Evolutionary conservation across 306 rosid genomes (phyloP).

Genomic region (Urtica urens): DNA sequence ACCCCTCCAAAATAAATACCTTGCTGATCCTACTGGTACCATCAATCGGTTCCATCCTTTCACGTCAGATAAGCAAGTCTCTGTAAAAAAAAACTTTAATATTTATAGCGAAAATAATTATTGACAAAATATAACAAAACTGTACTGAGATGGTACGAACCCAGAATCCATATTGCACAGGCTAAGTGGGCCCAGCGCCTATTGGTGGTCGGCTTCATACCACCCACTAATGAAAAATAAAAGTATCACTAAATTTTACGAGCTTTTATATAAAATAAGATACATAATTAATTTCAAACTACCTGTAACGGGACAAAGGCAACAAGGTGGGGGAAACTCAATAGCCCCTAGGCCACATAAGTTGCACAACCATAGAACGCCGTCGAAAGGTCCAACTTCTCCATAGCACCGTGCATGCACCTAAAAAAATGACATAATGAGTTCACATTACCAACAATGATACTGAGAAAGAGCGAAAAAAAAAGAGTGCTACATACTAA

Average conservation of each 20-base stretch:
- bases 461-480: no score
- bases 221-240: slow-evolving; percentile 66
- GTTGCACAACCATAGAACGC: slow-evolving; percentile 89
- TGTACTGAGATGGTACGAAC: slow-evolving; percentile 31
- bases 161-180: slow-evolving; percentile 99
- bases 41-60: slow-evolving; percentile 98
- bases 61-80: slow-evolving; percentile 94
- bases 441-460: no score
- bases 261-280: slow-evolving; percentile 9
- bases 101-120: slow-evolving; percentile 17
- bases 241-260: slow-evolving; percentile 16
- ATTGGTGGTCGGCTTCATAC: slow-evolving; percentile 97
- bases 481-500: no score
- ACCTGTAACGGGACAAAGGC: slow-evolving; percentile 96
- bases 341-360: slow-evolving; percentile 85
- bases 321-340: slow-evolving; percentile 62
- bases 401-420: slow-evolving; percentile 98
- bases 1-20: no score
- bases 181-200: slow-evolving; percentile 99
- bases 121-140: slow-evolving; percentile 8
- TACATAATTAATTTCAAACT: slow-evolving; percentile 16
- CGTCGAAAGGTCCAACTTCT: slow-evolving; percentile 82
- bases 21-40: slow-evolving; percentile 77
- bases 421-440: no score
- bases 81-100: slow-evolving; percentile 41